Conservation (phyloP, 352 stramenopile species). For the Phytopythium helicoides region DNA sequence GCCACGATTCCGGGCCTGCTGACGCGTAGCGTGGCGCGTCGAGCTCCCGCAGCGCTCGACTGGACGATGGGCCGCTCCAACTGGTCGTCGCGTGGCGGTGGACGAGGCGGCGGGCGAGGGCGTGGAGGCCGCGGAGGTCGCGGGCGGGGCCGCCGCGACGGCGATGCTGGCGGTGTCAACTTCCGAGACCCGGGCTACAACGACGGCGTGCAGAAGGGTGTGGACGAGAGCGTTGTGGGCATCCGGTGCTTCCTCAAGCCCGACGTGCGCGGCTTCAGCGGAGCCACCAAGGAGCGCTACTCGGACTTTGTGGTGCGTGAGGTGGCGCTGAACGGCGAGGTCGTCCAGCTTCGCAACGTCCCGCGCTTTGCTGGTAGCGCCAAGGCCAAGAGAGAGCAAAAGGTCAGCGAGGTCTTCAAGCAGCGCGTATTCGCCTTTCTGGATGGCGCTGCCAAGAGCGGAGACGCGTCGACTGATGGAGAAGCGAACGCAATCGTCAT, state of each 20-base stretch:
- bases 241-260: conserved; percentile 68
- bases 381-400: conserved; percentile 39
- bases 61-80: conserved; percentile 1
- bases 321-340: conserved; percentile 48
- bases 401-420: conserved; percentile 80
- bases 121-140: conserved; percentile 16
- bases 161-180: conserved; percentile 14
- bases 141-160: conserved; percentile 17
- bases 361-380: conserved; percentile 35
- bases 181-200: conserved; percentile 74
- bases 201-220: conserved; percentile 67
- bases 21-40: not conserved
- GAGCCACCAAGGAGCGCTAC: conserved; percentile 88
- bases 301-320: conserved; percentile 92
- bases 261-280: conserved; percentile 73
- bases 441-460: conserved; percentile 33
- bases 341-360: conserved; percentile 67
- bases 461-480: conserved; percentile 2
- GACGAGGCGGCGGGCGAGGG: conserved; percentile 11
- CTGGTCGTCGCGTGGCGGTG: conserved; percentile 22
- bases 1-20: not conserved
- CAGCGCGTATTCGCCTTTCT: conserved; percentile 65
- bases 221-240: conserved; percentile 72
- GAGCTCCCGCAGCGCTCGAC: not conserved
- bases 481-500: too few species aligned